Evolutionary conservation across 2,329 filamentous ascomycete species (phyloP).

Genomic region (Cercospora sp.): DNA sequence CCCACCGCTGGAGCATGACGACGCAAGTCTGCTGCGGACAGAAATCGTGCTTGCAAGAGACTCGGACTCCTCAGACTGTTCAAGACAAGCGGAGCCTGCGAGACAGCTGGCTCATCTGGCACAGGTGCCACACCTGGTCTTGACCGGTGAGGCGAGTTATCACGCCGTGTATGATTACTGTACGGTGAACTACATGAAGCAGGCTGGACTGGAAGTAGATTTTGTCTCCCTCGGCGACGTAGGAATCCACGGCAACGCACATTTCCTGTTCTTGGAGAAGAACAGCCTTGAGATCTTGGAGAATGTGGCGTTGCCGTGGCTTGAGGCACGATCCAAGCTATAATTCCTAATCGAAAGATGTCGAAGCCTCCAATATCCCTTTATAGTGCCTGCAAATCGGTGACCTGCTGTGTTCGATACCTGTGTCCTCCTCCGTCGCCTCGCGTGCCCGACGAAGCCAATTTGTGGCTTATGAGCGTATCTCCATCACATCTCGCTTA

Average conservation of each 20-base stretch:
- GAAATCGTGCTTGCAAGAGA: constrained; percentile 31
- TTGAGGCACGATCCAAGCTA: not conserved
- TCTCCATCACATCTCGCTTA: not conserved
- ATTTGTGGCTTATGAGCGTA: not conserved
- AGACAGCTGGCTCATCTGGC: constrained; percentile 52
- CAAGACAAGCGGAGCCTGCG: constrained; percentile 44
- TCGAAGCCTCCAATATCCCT: not conserved
- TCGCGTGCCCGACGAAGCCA: not conserved
- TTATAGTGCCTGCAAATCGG: not conserved
- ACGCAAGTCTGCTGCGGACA: constrained; percentile 31
- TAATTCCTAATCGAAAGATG: not conserved
- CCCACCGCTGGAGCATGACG: constrained; percentile 32
- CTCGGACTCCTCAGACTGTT: constrained; percentile 39
- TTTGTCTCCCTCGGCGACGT: constrained; percentile 49
- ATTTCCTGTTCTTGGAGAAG: constrained; percentile 56
- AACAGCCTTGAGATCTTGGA: constrained; percentile 51
- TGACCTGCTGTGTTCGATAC: not conserved
- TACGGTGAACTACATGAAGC: constrained; percentile 53
- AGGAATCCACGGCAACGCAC: constrained; percentile 56
- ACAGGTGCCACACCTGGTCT: constrained; percentile 51
- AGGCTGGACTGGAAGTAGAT: constrained; percentile 52
- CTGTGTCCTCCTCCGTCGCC: not conserved
- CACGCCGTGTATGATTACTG: constrained; percentile 59
- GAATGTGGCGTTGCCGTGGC: constrained; percentile 34
- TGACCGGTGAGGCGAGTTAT: constrained; percentile 56